Percentiles rank a stretch among this genome's conserved stretches.
Conservation (phyloP, 371 early-diverging fungal genomes). For the Mucor saturninus region DNA sequence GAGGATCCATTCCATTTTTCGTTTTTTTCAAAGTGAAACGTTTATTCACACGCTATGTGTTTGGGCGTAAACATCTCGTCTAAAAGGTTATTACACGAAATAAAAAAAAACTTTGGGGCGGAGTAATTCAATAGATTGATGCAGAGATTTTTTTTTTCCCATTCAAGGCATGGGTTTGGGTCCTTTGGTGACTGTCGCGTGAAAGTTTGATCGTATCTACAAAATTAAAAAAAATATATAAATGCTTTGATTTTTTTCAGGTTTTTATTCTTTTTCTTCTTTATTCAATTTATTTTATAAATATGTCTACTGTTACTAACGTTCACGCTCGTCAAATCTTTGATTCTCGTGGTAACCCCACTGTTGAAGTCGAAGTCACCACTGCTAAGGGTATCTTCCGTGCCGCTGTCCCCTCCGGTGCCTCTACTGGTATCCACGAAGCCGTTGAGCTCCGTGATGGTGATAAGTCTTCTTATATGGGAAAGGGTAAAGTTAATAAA, state of each 20-base stretch:
- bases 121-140: slow-evolving; percentile 18
- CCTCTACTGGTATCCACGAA: slow-evolving; percentile 99
- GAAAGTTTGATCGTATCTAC: slow-evolving; percentile 11
- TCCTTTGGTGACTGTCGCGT: slow-evolving; percentile 18
- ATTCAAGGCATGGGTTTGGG: slow-evolving; percentile 23
- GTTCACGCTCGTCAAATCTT: slow-evolving; percentile 98
- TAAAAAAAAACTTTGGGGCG: neutral
- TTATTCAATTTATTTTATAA: slow-evolving; percentile 7
- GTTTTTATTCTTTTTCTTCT: slow-evolving; percentile 5
- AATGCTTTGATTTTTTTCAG: neutral
- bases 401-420: slow-evolving; percentile 98
- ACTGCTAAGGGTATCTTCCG: slow-evolving; percentile 90
- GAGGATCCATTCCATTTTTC: neutral
- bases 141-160: slow-evolving; percentile 15
- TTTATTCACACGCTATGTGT: slow-evolving; percentile 14
- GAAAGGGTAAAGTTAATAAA: slow-evolving; percentile 76
- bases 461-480: slow-evolving; percentile 84
- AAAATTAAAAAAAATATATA: slow-evolving; percentile 13
- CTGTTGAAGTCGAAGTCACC: slow-evolving; percentile 97
- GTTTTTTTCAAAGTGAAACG: neutral
- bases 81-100: neutral
- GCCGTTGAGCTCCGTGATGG: slow-evolving; percentile 96
- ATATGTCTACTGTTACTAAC: slow-evolving; percentile 67
- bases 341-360: slow-evolving; percentile 99
- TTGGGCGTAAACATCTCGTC: slow-evolving; percentile 1